Evolutionary conservation across 495 filamentous ascomycete species (phyloP), one percentile per base, ranked within the genome.

Genomic region (Penicillium alfredii): DNA sequence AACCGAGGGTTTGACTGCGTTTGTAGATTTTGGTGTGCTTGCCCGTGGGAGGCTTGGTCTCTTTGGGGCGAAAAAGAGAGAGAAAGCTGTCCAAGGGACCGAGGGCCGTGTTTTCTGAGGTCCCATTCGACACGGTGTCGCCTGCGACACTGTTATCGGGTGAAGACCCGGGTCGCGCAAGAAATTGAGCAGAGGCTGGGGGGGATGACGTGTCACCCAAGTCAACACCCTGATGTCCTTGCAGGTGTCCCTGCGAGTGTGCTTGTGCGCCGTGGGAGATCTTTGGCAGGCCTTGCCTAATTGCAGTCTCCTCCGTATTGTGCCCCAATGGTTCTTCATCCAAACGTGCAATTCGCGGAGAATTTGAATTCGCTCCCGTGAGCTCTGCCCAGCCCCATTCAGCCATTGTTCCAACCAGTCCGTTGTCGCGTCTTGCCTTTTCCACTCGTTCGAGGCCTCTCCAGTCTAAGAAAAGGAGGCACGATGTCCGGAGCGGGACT

Each of bases 391-490:
- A 97, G 1, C 93, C 90, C 77, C 88, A 96, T 39, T 80, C 84
- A 18, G 88, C 86, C 50, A 96, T 80, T 1, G 88, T 93, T 17
- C 89, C 89, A 25, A 98, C 83, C 4, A 96, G 64, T 5, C 88
- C 87, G 45, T 87, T 95, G 50, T 90, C 92, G 58, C 93, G 71
- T 26, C 93, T 73, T 6, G 92, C 90, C 58, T 98, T 98, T 47
- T 97, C 87, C 4, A 97, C 92, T 15, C 86, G 79, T 14, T 83
- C 89, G 6, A 98, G 69, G 0, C 92, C 92, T 59, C 85, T 83
- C 92, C 92, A 98, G 55, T 98, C 92, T 5, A 98, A 72, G 49
- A 97, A 98, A n/a, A 97, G 69, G 10, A 98, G 68, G 58, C 89
- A 97, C 33, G 93, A 96, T 8, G 92, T 98, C 8, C 93, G 76